Evolutionary conservation across 2,329 filamentous ascomycete genomes (phyloP).

Genomic region (Colletotrichum liaoningense): DNA sequence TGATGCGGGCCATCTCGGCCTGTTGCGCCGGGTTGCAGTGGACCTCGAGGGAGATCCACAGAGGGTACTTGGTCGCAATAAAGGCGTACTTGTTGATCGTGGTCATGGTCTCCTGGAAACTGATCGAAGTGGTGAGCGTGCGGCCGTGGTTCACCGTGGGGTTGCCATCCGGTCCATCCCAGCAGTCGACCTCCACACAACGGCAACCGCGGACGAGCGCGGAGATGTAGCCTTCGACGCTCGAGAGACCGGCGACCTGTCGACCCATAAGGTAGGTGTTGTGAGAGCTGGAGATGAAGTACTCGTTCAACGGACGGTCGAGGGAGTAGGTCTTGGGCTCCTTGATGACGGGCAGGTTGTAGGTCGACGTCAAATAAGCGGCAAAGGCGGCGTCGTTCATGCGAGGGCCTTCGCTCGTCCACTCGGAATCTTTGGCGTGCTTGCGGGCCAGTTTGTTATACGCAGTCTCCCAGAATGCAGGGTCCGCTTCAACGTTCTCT

Average conservation of each 20-base stretch:
- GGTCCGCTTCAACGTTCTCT: conserved; percentile 78
- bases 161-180: conserved; percentile 90
- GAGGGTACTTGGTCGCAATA: conserved; percentile 83
- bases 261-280: conserved; percentile 96
- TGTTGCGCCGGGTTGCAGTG: conserved; percentile 91
- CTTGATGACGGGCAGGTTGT: conserved; percentile 75
- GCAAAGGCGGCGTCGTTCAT: conserved; percentile 86
- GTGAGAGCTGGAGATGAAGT: conserved; percentile 98
- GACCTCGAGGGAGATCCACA: conserved; percentile 96
- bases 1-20: conserved; percentile 87
- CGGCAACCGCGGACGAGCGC: conserved; percentile 90
- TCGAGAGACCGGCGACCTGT: conserved; percentile 90
- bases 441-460: conserved; percentile 78
- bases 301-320: conserved; percentile 91
- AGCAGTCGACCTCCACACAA: conserved; percentile 97
- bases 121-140: conserved; percentile 88
- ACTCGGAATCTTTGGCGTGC: conserved; percentile 56
- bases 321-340: conserved; percentile 73
- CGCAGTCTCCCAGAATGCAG: conserved; percentile 74
- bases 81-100: conserved; percentile 97
- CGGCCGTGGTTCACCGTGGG: conserved; percentile 92
- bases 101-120: conserved; percentile 91
- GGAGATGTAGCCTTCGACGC: conserved; percentile 93
- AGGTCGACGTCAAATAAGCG: conserved; percentile 78
- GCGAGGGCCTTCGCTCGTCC: conserved; percentile 45